Evolutionary conservation across 768 basidiomycete genomes (phyloP).

Genomic region (Obba rivulosa): DNA sequence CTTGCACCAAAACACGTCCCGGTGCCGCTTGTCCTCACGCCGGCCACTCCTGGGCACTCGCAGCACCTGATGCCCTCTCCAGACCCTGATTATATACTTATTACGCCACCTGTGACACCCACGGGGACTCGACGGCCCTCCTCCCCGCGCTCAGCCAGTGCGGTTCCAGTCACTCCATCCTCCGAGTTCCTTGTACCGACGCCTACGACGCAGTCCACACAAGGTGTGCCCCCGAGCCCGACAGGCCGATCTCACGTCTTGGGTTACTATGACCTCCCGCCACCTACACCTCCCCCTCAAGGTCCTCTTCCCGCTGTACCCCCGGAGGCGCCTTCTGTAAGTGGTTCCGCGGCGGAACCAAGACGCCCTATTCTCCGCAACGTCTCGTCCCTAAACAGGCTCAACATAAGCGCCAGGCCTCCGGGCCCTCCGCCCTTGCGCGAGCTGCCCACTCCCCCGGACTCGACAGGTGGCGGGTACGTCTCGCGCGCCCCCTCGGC

Average conservation of each 20-base stretch:
- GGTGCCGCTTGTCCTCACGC: constrained; percentile 17
- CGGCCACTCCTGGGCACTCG: constrained; percentile 12
- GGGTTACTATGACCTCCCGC: constrained; percentile 20
- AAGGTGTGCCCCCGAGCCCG: constrained; percentile 8
- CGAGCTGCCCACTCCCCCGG: not conserved
- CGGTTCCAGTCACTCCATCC: not conserved
- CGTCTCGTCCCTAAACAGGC: not conserved
- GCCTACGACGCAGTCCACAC: not conserved
- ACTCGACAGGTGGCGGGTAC: not conserved
- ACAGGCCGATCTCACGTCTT: constrained; percentile 15
- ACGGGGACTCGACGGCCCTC: not conserved
- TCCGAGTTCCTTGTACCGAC: not conserved
- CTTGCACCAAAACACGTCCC: constrained; percentile 18
- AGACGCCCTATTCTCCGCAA: not conserved
- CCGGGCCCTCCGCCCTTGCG: not conserved
- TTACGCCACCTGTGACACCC: constrained; percentile 12
- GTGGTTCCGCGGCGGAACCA: not conserved
- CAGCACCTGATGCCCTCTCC: constrained; percentile 1
- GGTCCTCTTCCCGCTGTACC: constrained; percentile 20
- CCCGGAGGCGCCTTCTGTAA: not conserved
- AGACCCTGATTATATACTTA: constrained; percentile 12
- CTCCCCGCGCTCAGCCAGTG: not conserved
- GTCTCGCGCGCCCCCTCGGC: not conserved
- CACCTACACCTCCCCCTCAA: constrained; percentile 20
- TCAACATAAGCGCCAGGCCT: not conserved